Conservation (phyloP, 106 monocot genomes). For the Amphibolis antarctica region DNA sequence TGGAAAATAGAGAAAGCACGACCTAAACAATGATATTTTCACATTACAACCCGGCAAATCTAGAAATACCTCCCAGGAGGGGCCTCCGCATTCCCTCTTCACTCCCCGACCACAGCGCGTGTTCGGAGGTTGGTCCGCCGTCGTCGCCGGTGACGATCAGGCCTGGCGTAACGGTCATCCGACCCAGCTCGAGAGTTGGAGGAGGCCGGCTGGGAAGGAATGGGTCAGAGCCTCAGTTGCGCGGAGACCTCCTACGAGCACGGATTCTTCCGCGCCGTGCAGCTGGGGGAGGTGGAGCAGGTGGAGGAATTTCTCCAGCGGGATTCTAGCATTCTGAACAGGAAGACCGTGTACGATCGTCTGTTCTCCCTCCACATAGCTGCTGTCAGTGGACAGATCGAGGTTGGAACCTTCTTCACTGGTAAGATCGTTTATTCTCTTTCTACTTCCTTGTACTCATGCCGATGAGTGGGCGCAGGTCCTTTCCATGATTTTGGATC, state of each 20-base stretch:
- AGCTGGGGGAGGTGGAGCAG: slow-evolving; percentile 35
- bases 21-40: too few relatives aligned
- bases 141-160: not conserved
- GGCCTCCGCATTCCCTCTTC: not conserved
- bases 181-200: slow-evolving; percentile 5
- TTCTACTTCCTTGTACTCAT: not conserved
- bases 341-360: slow-evolving; percentile 47
- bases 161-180: not conserved
- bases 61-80: too few relatives aligned
- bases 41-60: too few relatives aligned
- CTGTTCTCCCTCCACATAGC: slow-evolving; percentile 91
- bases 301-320: slow-evolving; percentile 25
- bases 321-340: slow-evolving; percentile 29
- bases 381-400: slow-evolving; percentile 60
- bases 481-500: slow-evolving; percentile 48
- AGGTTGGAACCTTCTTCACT: slow-evolving; percentile 19
- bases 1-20: too few relatives aligned
- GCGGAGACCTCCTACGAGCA: slow-evolving; percentile 39
- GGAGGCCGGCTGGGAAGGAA: slow-evolving; percentile 8
- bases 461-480: slow-evolving; percentile 23
- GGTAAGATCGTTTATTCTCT: not conserved
- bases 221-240: slow-evolving; percentile 76
- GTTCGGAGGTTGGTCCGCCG: not conserved
- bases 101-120: not conserved
- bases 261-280: slow-evolving; percentile 56